Evolutionary conservation across 352 stramenopile genomes (phyloP).

Genomic region (Peronospora belbahrii): DNA sequence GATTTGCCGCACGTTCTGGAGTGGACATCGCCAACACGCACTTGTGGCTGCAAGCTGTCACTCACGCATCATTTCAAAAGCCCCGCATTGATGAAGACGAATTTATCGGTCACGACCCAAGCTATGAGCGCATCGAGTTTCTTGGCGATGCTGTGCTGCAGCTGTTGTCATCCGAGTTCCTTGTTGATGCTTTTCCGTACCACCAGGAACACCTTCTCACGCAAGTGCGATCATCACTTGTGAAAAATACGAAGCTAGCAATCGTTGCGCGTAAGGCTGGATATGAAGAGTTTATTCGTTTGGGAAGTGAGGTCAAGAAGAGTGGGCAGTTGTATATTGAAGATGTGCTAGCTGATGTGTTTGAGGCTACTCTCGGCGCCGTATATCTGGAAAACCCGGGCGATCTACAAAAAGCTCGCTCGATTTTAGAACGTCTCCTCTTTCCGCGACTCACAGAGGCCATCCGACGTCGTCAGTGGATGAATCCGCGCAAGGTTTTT

Average conservation of each 20-base stretch:
- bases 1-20: slow-evolving; percentile 41
- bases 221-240: slow-evolving; percentile 66
- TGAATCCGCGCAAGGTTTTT: slow-evolving; percentile 71
- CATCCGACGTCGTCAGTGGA: slow-evolving; percentile 75
- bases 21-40: slow-evolving; percentile 58
- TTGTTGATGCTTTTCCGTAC: slow-evolving; percentile 73
- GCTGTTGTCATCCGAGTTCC: slow-evolving; percentile 67
- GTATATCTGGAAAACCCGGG: slow-evolving; percentile 67
- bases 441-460: slow-evolving; percentile 67
- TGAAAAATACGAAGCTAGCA: slow-evolving; percentile 79
- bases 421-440: slow-evolving; percentile 52
- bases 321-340: slow-evolving; percentile 58
- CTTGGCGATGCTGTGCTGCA: slow-evolving; percentile 79
- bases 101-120: slow-evolving; percentile 61
- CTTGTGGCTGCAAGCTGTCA: slow-evolving; percentile 74
- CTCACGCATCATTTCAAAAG: slow-evolving; percentile 67
- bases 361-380: slow-evolving; percentile 67
- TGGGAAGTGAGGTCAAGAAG: slow-evolving; percentile 55
- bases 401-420: slow-evolving; percentile 46
- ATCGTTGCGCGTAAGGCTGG: slow-evolving; percentile 46
- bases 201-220: slow-evolving; percentile 78
- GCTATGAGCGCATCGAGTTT: slow-evolving; percentile 82
- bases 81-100: slow-evolving; percentile 60
- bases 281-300: slow-evolving; percentile 66
- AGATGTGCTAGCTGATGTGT: slow-evolving; percentile 74